Conservation (phyloP, 2,329 filamentous ascomycete genomes). For the Stemphylium vesicarium region DNA sequence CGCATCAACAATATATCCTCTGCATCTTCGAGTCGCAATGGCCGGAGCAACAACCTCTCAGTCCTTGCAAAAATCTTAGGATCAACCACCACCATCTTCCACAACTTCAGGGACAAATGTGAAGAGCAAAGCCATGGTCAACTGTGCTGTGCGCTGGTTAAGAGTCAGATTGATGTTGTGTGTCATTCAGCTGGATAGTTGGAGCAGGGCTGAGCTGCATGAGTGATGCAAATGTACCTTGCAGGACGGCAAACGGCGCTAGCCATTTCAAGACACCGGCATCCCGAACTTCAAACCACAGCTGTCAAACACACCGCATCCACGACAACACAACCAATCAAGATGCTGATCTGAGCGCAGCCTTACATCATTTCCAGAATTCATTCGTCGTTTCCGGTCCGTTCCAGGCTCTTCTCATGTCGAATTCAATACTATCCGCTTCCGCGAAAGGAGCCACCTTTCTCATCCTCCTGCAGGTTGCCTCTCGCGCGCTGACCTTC, state of each 20-base stretch:
- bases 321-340: constrained; percentile 28
- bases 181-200: constrained; percentile 23
- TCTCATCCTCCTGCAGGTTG: constrained; percentile 85
- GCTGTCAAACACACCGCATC: constrained; percentile 24
- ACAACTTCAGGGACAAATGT: constrained; percentile 2
- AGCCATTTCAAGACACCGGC: constrained; percentile 29
- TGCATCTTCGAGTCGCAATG: constrained; percentile 59
- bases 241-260: constrained; percentile 21
- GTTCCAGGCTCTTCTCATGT: constrained; percentile 28
- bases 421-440: constrained; percentile 47
- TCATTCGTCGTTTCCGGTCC: constrained; percentile 11
- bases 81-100: constrained; percentile 45
- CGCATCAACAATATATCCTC: constrained; percentile 60
- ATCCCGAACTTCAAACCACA: constrained; percentile 27
- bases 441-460: constrained; percentile 78
- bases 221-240: constrained; percentile 8
- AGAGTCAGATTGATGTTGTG: constrained; percentile 24
- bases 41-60: constrained; percentile 62
- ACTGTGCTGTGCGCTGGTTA: constrained; percentile 1
- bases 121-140: constrained; percentile 25
- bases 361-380: constrained; percentile 11
- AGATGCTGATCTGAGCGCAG: constrained; percentile 23
- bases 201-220: constrained; percentile 8
- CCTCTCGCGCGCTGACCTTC: constrained; percentile 88
- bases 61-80: constrained; percentile 50